A percentile compares a stretch with the other conserved stretches of the same genome.
These are phyloP conservation scores for Dothiorella sarmentorum DNA, from an alignment of 2,329 filamentous ascomycete genomes.

Conservation along the genomic window DNA sequence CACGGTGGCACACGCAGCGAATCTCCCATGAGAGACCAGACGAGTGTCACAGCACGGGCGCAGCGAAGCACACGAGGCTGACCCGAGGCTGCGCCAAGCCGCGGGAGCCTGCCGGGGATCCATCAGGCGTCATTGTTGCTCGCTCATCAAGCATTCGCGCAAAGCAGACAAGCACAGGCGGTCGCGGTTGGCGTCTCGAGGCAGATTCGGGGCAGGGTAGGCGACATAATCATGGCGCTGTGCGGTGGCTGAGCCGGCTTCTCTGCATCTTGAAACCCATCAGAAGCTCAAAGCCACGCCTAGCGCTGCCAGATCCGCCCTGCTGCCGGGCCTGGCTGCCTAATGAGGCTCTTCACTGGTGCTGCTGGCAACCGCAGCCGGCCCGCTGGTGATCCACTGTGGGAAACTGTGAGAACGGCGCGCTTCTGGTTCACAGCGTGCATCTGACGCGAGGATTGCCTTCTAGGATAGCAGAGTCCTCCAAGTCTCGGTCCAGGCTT, in stretches of 20 bases:
- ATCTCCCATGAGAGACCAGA: not conserved
- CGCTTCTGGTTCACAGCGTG: not conserved
- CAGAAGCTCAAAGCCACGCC: slow-evolving; percentile 13
- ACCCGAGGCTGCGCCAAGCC: slow-evolving; percentile 1
- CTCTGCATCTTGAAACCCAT: slow-evolving; percentile 9
- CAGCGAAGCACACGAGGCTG: slow-evolving; percentile 12
- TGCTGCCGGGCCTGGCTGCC: not conserved
- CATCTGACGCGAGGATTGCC: slow-evolving; percentile 5
- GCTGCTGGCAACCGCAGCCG: slow-evolving; percentile 8
- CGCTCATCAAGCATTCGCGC: not conserved
- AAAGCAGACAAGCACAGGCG: not conserved
- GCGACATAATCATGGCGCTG: not conserved
- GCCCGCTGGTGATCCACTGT: not conserved
- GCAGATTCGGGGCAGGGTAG: not conserved
- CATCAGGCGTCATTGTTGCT: not conserved
- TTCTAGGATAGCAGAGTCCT: not conserved
- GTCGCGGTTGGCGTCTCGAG: not conserved
- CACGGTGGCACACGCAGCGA: not conserved
- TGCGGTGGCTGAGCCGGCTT: slow-evolving; percentile 2
- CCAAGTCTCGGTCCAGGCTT: not conserved
- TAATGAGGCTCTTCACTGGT: slow-evolving; percentile 11
- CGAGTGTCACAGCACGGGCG: slow-evolving; percentile 16
- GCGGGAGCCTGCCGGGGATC: slow-evolving; percentile 12
- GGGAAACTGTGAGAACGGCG: not conserved
- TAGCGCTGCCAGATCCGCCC: slow-evolving; percentile 1